A percentile compares a stretch with the other conserved stretches of the same genome.
Evolutionary conservation across 192 early-diverging fungal genomes (phyloP).

Genomic region (Rhizoclosmatium globosum): DNA sequence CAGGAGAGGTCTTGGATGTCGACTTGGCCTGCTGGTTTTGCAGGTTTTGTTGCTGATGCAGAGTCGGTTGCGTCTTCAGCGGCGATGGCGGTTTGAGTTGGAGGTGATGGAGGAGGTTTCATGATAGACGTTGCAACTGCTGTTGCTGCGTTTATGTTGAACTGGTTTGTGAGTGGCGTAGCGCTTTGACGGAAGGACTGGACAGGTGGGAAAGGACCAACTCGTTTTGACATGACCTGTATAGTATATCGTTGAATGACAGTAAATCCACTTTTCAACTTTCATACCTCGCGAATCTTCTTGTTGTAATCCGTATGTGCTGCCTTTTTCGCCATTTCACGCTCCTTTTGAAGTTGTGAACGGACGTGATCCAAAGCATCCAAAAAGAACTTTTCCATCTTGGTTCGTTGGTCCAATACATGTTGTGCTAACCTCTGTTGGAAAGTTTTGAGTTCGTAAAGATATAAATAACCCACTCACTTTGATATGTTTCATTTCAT

Average conservation of each 20-base stretch:
- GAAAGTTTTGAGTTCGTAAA: neutral
- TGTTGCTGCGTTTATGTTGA: constrained; percentile 29
- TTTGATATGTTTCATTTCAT: constrained; percentile 70
- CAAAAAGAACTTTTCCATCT: constrained; percentile 70
- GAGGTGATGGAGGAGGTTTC: constrained; percentile 35
- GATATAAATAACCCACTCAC: constrained; percentile 28
- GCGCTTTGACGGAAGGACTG: constrained; percentile 43
- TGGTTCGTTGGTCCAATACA: constrained; percentile 67
- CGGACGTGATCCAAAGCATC: constrained; percentile 65
- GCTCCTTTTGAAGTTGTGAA: constrained; percentile 46
- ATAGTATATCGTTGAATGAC: neutral
- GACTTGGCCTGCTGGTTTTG: constrained; percentile 11
- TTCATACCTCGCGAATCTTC: constrained; percentile 53
- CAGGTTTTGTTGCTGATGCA: neutral
- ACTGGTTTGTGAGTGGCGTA: constrained; percentile 29
- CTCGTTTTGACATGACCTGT: constrained; percentile 41
- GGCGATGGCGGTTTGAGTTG: constrained; percentile 23
- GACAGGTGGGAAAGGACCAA: constrained; percentile 43
- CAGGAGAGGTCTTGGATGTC: constrained; percentile 61
- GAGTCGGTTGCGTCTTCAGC: constrained; percentile 33
- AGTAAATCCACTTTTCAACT: too few species aligned
- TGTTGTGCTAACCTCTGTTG: constrained; percentile 66
- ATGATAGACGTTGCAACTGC: constrained; percentile 31
- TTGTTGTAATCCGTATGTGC: constrained; percentile 56
- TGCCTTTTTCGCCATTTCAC: constrained; percentile 38